phyloP scores from a whole-genome alignment of 2,329 filamentous ascomycete genomes.

The Fusarium sp. region DNA sequence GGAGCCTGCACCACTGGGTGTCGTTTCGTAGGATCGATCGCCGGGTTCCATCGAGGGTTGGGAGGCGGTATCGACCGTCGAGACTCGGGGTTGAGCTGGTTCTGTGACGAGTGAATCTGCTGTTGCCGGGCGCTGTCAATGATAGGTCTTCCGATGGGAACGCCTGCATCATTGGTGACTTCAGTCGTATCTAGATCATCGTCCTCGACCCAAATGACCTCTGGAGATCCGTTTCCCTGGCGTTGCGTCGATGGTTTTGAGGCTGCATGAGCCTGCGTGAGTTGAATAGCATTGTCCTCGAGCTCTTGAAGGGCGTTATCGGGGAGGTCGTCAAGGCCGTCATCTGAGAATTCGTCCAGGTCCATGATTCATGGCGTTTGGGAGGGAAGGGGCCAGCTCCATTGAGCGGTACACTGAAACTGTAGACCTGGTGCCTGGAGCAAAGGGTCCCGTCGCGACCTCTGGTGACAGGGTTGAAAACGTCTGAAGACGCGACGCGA shows the following conservation, averaged over 20 bases:
- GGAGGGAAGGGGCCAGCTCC: constrained; percentile 23
- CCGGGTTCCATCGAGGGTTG: constrained; percentile 55
- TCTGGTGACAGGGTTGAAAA: constrained; percentile 12
- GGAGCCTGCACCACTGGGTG: constrained; percentile 23
- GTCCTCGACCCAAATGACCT: constrained; percentile 63
- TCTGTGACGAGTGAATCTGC: constrained; percentile 44
- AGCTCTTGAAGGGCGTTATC: constrained; percentile 69
- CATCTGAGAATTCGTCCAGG: constrained; percentile 71
- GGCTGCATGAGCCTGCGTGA: constrained; percentile 59
- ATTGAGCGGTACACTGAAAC: constrained; percentile 31
- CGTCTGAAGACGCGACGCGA: constrained; percentile 42
- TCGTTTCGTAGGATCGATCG: constrained; percentile 43
- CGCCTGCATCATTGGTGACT: constrained; percentile 62
- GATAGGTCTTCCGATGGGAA: constrained; percentile 51
- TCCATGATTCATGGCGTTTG: constrained; percentile 48
- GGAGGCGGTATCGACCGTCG: constrained; percentile 48
- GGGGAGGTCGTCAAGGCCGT: constrained; percentile 71
- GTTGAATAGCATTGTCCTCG: constrained; percentile 72
- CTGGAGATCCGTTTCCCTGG: constrained; percentile 45
- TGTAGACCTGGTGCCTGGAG: constrained; percentile 8
- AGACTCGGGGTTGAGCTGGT: constrained; percentile 29
- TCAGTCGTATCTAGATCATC: constrained; percentile 70
- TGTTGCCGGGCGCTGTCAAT: constrained; percentile 52
- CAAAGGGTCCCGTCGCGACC: constrained; percentile 11
- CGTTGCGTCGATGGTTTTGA: constrained; percentile 39